Base-by-base conservation (phyloP, 129 eudicot species). In the Saussurea involucrata region DNA sequence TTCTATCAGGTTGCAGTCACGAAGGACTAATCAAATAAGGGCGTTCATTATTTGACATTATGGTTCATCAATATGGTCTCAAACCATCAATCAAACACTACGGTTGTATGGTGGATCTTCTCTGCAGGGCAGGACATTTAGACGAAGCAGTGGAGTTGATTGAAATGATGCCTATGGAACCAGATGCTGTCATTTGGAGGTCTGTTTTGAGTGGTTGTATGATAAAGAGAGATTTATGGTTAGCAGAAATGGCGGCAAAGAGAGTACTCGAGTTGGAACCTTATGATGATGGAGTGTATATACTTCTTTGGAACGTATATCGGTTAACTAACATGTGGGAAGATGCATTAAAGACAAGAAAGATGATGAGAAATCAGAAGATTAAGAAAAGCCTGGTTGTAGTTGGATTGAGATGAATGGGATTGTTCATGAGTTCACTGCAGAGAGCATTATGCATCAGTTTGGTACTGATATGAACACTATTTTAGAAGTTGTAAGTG, bases 131-230 rank as follows among this genome's bases (percentile, higher is more conserved):
- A 53, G 86, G 91, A 37, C 57, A 31, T 68, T 66, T 87, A 69
- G 76, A 84, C 32, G 87, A 87, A 76, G 91, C 88, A 68, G 3
- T 84, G 15, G 68, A 65, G 76, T 64, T 84, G 66, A 84, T 84
- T 55, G 83, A 84, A 60, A 37, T 66, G 24, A 84, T 87, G 88
- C 88, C 91, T 55, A 63, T 87, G 80, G 76, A 82, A 27, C 88
- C 91, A n/a, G 91, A 87, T 82, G 91, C 85, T 63, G 86, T 87
- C 12, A 87, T 87, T n/a, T 87, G 91, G 88, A 84, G 88, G 69
- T 87, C 91, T 17, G 69, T 87, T 67, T 32, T 87, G 0, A 81
- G 82, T 78, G 80, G 83, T 75, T 87, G 83, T 68, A 67, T 84
- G 67, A 81, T 68, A 29, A 73, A 68, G 36, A 72, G 83, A 58